These are phyloP conservation scores for Inga laurina DNA, from an alignment of 306 rosid species.

Conservation along the genomic window DNA sequence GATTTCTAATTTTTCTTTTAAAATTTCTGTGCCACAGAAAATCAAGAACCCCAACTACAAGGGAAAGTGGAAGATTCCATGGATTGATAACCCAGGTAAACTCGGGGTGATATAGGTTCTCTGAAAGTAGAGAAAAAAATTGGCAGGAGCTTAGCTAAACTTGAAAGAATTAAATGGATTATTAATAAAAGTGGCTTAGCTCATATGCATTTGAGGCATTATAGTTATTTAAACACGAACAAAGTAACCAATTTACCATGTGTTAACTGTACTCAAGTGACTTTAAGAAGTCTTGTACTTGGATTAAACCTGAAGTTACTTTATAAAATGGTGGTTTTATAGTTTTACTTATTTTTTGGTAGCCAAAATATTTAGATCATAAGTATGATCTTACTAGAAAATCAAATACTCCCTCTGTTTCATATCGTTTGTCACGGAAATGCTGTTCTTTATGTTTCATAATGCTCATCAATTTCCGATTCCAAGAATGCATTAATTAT, in stretches of 20 bases:
- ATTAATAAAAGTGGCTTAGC: conserved; percentile 11
- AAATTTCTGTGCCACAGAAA: conserved; percentile 35
- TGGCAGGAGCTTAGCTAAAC: background rate
- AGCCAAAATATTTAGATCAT: background rate
- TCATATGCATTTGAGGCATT: conserved; percentile 14
- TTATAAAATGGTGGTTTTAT: background rate
- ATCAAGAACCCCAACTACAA: conserved; percentile 63
- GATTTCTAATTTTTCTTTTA: conserved; percentile 31
- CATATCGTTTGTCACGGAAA: background rate
- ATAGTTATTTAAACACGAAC: background rate
- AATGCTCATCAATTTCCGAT: background rate
- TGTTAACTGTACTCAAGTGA: conserved; percentile 9
- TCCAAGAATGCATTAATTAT: background rate
- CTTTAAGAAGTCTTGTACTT: conserved; percentile 8
- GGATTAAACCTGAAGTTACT: background rate
- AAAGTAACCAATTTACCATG: conserved; percentile 6
- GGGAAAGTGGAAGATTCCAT: conserved; percentile 66
- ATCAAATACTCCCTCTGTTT: background rate
- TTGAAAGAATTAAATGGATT: conserved; percentile 18
- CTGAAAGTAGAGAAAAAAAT: conserved; percentile 2
- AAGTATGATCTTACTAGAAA: background rate
- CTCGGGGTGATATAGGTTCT: conserved; percentile 16
- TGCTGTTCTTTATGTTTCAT: background rate
- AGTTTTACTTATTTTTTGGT: conserved; percentile 2
- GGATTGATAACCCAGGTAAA: conserved; percentile 62